Percentiles rank a stretch among this genome's conserved stretches.
Evolutionary conservation across 306 rosid genomes (phyloP).

Genomic region (Boehmeria nivea): DNA sequence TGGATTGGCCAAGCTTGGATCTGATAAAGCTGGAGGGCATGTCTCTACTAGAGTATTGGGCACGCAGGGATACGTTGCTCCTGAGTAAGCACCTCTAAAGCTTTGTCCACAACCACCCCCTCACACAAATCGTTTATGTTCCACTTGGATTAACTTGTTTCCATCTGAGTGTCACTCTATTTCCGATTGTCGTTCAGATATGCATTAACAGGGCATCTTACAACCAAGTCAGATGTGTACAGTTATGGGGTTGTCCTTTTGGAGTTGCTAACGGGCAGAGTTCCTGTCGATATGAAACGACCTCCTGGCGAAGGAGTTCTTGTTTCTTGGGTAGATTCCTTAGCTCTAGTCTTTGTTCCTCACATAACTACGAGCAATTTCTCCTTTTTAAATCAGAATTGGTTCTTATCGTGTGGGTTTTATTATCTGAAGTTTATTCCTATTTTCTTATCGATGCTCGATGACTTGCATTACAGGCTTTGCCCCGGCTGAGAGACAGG

Average conservation of each 20-base stretch:
- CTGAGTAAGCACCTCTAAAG: slow-evolving; percentile 54
- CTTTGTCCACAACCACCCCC: slow-evolving; percentile 10
- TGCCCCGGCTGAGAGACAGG: slow-evolving; percentile 82
- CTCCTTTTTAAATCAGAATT: not conserved
- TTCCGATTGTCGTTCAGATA: slow-evolving; percentile 48
- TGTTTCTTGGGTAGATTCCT: slow-evolving; percentile 77
- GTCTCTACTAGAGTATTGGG: slow-evolving; percentile 94
- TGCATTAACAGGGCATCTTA: slow-evolving; percentile 93
- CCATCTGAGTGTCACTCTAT: not conserved
- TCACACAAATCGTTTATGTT: slow-evolving; percentile 1
- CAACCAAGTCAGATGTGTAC: slow-evolving; percentile 91
- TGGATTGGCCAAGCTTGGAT: slow-evolving; percentile 87
- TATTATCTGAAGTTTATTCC: not conserved
- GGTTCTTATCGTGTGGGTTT: not conserved
- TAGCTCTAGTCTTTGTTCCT: slow-evolving; percentile 1
- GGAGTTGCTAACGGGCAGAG: slow-evolving; percentile 89
- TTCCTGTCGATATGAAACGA: slow-evolving; percentile 92
- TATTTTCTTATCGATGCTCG: not conserved
- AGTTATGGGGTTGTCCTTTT: slow-evolving; percentile 89
- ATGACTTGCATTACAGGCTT: slow-evolving; percentile 44
- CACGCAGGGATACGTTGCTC: slow-evolving; percentile 91
- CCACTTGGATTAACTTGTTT: not conserved
- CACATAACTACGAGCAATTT: not conserved
- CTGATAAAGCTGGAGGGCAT: slow-evolving; percentile 90
- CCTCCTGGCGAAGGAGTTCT: slow-evolving; percentile 86